Conservation (phyloP, 2,329 filamentous ascomycete species). For the Aureobasidium zeae region DNA sequence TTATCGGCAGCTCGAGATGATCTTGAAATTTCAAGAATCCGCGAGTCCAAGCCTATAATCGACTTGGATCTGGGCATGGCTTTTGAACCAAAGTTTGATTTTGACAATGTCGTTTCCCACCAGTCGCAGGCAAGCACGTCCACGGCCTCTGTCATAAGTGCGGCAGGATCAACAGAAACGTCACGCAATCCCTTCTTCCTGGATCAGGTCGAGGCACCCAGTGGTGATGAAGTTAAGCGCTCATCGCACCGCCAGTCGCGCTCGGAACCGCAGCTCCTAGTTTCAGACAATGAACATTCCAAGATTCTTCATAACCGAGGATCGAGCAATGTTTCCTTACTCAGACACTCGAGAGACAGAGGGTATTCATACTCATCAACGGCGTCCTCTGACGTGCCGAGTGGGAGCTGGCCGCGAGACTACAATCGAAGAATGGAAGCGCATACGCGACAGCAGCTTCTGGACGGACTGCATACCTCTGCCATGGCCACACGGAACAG, state of each 20-base stretch:
- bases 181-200: slow-evolving; percentile 42
- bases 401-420: slow-evolving; percentile 18
- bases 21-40: slow-evolving; percentile 29
- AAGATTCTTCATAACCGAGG: slow-evolving; percentile 27
- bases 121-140: slow-evolving; percentile 32
- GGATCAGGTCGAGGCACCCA: slow-evolving; percentile 32
- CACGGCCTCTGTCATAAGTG: slow-evolving; percentile 30
- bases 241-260: slow-evolving; percentile 31
- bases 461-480: slow-evolving; percentile 7
- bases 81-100: slow-evolving; percentile 16
- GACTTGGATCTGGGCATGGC: slow-evolving; percentile 32
- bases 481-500: slow-evolving; percentile 7
- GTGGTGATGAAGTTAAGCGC: slow-evolving; percentile 24
- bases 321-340: slow-evolving; percentile 26
- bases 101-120: slow-evolving; percentile 6
- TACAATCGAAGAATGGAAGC: slow-evolving; percentile 18
- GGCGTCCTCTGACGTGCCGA: slow-evolving; percentile 18
- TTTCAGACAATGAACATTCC: slow-evolving; percentile 22
- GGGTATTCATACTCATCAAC: slow-evolving; percentile 18
- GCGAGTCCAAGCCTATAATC: slow-evolving; percentile 37
- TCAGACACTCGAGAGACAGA: slow-evolving; percentile 18
- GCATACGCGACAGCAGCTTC: slow-evolving; percentile 18
- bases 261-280: slow-evolving; percentile 25
- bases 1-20: slow-evolving; percentile 17
- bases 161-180: slow-evolving; percentile 28